phyloP scores from a whole-genome alignment of 352 stramenopile species.

The Phytophthora rubi region DNA sequence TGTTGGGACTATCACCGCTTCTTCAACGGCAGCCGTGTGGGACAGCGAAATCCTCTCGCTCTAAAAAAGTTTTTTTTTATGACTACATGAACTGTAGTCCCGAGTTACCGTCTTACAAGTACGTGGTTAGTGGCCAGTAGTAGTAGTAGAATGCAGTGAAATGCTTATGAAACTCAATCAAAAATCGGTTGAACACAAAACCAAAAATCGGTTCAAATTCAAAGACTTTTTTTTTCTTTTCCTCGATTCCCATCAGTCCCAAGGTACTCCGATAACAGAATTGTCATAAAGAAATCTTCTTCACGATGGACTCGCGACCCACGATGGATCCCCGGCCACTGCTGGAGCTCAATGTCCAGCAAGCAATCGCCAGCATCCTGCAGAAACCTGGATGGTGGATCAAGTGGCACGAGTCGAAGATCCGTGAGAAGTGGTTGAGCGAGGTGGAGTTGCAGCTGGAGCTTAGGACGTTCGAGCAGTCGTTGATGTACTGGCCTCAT shows the following conservation, averaged over 20 bases:
- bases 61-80: conserved; percentile 25
- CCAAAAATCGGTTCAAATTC: background rate
- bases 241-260: background rate
- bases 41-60: conserved; percentile 29
- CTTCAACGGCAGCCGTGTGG: conserved; percentile 20
- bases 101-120: conserved; percentile 18
- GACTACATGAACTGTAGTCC: conserved; percentile 17
- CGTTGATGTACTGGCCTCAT: conserved; percentile 19
- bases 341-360: conserved; percentile 42
- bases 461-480: conserved; percentile 31
- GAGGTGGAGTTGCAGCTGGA: conserved; percentile 42
- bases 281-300: background rate
- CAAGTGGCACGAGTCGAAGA: conserved; percentile 40
- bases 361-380: conserved; percentile 41
- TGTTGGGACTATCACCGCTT: conserved; percentile 26
- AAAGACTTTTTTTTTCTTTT: background rate
- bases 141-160: conserved; percentile 33
- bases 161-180: conserved; percentile 28
- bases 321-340: conserved; percentile 54
- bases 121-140: conserved; percentile 11
- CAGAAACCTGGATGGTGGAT: conserved; percentile 52
- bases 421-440: conserved; percentile 42
- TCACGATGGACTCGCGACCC: background rate
- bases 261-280: background rate
- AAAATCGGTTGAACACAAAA: conserved; percentile 2